These are phyloP conservation scores for Pichia cactophila DNA, from an alignment of 1,139 yeast genomes.

Conservation along the genomic window DNA sequence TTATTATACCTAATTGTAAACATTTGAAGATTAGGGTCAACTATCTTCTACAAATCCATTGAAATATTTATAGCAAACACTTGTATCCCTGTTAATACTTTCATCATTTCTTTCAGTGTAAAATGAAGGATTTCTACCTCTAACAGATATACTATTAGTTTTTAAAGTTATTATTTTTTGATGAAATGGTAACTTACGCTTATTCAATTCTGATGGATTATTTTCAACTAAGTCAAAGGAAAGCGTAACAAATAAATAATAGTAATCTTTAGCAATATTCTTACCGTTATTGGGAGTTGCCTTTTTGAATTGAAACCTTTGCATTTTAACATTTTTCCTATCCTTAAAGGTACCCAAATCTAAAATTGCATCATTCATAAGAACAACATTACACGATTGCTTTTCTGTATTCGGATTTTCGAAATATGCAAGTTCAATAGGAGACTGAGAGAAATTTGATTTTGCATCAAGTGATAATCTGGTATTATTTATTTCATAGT, in stretches of 20 bases:
- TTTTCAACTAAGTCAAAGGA: conserved; percentile 29
- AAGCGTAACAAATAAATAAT: conserved; percentile 37
- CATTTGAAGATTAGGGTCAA: background rate
- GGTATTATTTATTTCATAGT: conserved; percentile 8
- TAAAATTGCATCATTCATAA: background rate
- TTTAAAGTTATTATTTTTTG: conserved; percentile 17
- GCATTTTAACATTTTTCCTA: conserved; percentile 8
- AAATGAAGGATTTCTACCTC: conserved; percentile 62
- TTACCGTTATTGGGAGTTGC: conserved; percentile 65
- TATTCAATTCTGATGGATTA: background rate
- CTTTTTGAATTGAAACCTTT: conserved; percentile 41
- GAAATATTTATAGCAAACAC: conserved; percentile 5
- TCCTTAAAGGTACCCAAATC: conserved; percentile 5
- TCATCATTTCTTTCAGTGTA: conserved; percentile 51
- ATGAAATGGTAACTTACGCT: conserved; percentile 4
- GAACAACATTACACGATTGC: background rate
- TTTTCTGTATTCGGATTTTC: background rate
- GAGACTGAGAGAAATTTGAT: conserved; percentile 16
- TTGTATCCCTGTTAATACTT: conserved; percentile 18
- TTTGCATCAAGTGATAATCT: conserved; percentile 10
- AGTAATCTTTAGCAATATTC: conserved; percentile 45
- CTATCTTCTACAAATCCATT: background rate
- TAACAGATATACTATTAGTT: conserved; percentile 48
- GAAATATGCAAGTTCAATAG: conserved; percentile 3
- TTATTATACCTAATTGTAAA: too few relatives aligned